These are phyloP conservation scores for Sequoia sempervirens DNA, from an alignment of 75 land plant genomes.

Conservation along the genomic window DNA sequence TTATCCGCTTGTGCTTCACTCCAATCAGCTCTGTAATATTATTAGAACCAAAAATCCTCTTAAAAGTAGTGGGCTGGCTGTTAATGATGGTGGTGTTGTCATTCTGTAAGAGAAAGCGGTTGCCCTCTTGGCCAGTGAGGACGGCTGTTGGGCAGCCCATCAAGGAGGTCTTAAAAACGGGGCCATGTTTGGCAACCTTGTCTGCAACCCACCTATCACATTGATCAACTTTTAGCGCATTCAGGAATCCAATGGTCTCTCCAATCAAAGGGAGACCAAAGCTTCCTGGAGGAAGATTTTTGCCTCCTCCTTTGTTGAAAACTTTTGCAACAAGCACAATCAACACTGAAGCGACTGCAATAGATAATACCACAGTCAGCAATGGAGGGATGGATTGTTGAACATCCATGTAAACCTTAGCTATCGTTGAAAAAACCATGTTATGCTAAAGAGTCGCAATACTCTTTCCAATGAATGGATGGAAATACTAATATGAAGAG, in stretches of 20 bases:
- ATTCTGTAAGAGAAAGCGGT: conserved; percentile 21
- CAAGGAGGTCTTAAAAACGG: conserved; percentile 32
- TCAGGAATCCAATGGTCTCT: conserved; percentile 30
- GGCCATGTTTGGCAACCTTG: conserved; percentile 17
- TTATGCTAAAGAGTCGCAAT: not conserved
- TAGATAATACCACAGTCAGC: no score
- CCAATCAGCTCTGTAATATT: no score
- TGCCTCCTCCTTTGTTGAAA: not conserved
- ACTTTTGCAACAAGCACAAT: not conserved
- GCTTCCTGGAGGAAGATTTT: conserved; percentile 19
- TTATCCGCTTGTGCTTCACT: no score
- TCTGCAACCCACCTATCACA: conserved; percentile 16
- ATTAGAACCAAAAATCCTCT: not conserved
- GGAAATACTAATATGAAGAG: not conserved
- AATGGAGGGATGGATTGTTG: no score
- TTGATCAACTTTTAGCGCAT: conserved; percentile 11
- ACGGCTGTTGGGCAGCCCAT: not conserved
- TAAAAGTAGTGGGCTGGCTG: not conserved
- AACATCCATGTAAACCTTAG: no score
- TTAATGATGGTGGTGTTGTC: conserved; percentile 11
- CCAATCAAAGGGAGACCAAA: conserved; percentile 37
- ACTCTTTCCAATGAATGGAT: not conserved
- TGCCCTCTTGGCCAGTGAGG: conserved; percentile 28
- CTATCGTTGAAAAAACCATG: no score
- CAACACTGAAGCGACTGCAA: not conserved